Percentiles rank a stretch among this genome's conserved stretches.
Conservation (phyloP, 768 basidiomycete genomes). For the Asterophora lycoperdoides region DNA sequence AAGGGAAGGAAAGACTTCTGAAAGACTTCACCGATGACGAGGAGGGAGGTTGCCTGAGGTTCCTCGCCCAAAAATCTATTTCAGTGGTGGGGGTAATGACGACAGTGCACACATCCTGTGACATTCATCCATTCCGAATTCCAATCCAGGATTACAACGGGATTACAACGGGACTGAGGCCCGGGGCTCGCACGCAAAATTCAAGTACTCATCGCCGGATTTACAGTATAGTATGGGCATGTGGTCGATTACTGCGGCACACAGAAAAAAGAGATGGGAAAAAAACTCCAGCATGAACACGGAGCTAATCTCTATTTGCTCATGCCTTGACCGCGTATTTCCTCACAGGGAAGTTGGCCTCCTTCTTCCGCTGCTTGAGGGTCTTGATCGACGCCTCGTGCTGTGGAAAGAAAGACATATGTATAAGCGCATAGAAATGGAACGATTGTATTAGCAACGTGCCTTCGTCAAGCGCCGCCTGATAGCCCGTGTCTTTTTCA, state of each 20-base stretch:
- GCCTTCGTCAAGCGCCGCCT: conserved; percentile 91
- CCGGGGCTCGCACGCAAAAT: neutral
- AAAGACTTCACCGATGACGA: neutral
- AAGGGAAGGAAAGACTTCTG: neutral
- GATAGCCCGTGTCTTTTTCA: conserved; percentile 98
- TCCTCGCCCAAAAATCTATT: neutral
- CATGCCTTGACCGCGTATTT: conserved; percentile 96
- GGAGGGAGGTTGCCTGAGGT: neutral
- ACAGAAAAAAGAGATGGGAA: conserved; percentile 19
- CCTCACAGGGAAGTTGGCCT: conserved; percentile 86
- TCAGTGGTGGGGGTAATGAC: neutral
- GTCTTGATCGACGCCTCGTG: conserved; percentile 85
- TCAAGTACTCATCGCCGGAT: neutral
- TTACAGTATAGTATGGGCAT: conserved; percentile 12
- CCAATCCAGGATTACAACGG: conserved; percentile 2
- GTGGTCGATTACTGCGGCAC: conserved; percentile 20
- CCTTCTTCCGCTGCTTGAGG: conserved; percentile 91
- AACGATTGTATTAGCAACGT: neutral
- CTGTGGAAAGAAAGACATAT: conserved; percentile 33
- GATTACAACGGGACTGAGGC: conserved; percentile 3
- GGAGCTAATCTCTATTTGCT: conserved; percentile 22
- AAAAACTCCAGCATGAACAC: conserved; percentile 17
- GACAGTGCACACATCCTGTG: neutral
- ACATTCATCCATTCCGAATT: neutral
- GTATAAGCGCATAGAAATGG: neutral